Evolutionary conservation across 2,329 filamentous ascomycete genomes (phyloP), one percentile per base, ranked within the genome.

Genomic region (Chalaropsis ovoidea): DNA sequence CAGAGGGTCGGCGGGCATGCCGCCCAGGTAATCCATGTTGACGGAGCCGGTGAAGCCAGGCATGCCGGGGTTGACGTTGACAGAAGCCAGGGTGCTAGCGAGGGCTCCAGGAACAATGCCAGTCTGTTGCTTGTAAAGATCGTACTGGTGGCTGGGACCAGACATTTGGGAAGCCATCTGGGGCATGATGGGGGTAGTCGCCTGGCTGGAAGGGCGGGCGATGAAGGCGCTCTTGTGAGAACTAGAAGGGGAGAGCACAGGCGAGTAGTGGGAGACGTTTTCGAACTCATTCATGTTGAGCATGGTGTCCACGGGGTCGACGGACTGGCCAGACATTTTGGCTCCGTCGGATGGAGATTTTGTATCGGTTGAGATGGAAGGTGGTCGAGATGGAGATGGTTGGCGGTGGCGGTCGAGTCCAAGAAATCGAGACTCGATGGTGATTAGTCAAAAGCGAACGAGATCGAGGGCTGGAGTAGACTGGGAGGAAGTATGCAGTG

Each of bases 51-150:
- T 77, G 71, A 81, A 85, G 63, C 80, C 80, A 56, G 78, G 76
- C 71, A 85, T 78, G 72, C 81, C 80, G 56, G 75, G 73, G 70
- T 75, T 81, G 72, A 88, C 81, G 74, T 89, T 91, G 71, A 94
- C 83, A 13, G 64, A 47, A 43, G 89, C 88, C 73, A 94, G 83
- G 13, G 92, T 88, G 75, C 84, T 89, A 52, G 87, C 86, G 69
- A 94, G 79, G 63, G 90, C 92, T 68, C 91, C 91, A 1, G 90
- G 87, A 0, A 94, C 90, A 39, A 96, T 86, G 69, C 92, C 91
- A 2, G 94, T 96, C 79, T 96, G 92, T 75, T 99, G 94, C 78
- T 90, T 89, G 79, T 96, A 95, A 73, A 90, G 86, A 72, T 91
- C 89, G 80, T 97, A 97, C 76, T 95, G 90, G 78, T 96, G 92